Evolutionary conservation across 2,329 filamentous ascomycete genomes (phyloP), one percentile per base, ranked within the genome.

Genomic region (Chrysoporthe austroafricana): DNA sequence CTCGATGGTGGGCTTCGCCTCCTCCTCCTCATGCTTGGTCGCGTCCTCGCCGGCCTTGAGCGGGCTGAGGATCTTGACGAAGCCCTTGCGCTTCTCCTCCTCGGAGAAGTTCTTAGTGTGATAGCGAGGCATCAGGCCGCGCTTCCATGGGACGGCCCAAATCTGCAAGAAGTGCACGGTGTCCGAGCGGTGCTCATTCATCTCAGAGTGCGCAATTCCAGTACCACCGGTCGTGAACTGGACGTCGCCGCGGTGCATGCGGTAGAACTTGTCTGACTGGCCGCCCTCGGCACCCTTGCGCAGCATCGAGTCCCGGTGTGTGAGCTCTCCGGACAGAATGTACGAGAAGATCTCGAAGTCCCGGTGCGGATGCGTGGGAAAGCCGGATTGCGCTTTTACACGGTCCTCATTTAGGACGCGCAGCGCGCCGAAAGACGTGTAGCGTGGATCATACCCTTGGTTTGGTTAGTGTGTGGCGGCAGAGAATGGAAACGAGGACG

Each of bases 291-390:
- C 79, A 58, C 88, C 88, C 79, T 90, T 92, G 77, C 87, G 87
- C 73, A 92, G 86, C 90, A 96, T 94, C 69, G 88, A 91, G 80
- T 97, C 93, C 60, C 93, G 90, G 81, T 97, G 94, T 60, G 94
- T 95, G 70, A 97, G 86, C 79, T 95, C 92, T 71, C 94, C 93
- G 59, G 84, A 88, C n/a, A 97, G 83, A 74, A 96, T 90, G 80
- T 97, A 96, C 76, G 86, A 90, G 84, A 95, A 96, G 80, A 97
- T 97, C 79, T 96, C 91, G 77, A 93, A 94, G 77, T 97, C 91
- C 71, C 90, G 87, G 79, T 97, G 94, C 36, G 89, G 89, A 76
- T 97, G 94, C 0, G 92, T 94, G 4, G 93, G 92, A 80, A 97
- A 97, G 4, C 93, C 93, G 11, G 85, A 88, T 69, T 88, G 86